Evolutionary conservation across 495 filamentous ascomycete genomes (phyloP), one percentile per base, ranked within the genome.

Genomic region (Neurospora sp.): DNA sequence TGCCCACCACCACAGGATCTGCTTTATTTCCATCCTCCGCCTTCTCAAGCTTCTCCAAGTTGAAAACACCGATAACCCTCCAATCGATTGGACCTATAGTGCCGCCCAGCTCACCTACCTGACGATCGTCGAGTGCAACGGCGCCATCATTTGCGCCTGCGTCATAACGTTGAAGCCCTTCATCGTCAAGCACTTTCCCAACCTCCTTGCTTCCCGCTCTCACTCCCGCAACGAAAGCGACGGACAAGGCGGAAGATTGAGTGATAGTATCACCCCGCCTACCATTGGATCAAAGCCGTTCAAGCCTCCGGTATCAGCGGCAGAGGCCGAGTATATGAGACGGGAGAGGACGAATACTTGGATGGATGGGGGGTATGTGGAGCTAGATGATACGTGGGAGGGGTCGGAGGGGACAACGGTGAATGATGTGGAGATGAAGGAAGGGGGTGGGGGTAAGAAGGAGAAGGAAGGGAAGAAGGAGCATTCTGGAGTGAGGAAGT

Each of bases 71-170:
- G 68, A 61, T 2, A 61, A 71, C 45, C 45, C 44, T 37, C 53
- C 22, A 12, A 31, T 31, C 53, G 80, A 82, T 72, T 79, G 76
- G 61, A 78, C 80, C 48, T 82, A 76, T 53, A 69, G 38, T 27
- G 75, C 79, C 18, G 76, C 73, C 31, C 59, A 72, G n/a, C 75
- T 81, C 7, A 73, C 74, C 22, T 80, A 86, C 35, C 84, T 87
- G 78, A 87, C 87, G 4, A 81, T 79, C 0, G 77, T 86, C 18
- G 84, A 86, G 40, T 74, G 81, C 48, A 83, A 82, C 72, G 76
- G 83, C 37, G 83, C 80, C 37, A 83, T 86, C 16, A 78, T 84
- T 40, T 81, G 80, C 69, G 83, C 83, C 12, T 83, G 80, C 70
- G 76, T 83, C 40, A 77, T 81, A 73, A 80, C 78, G 1, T 74